Conservation (phyloP, 257 asterid species). For the Rauvolfia tetraphylla region DNA sequence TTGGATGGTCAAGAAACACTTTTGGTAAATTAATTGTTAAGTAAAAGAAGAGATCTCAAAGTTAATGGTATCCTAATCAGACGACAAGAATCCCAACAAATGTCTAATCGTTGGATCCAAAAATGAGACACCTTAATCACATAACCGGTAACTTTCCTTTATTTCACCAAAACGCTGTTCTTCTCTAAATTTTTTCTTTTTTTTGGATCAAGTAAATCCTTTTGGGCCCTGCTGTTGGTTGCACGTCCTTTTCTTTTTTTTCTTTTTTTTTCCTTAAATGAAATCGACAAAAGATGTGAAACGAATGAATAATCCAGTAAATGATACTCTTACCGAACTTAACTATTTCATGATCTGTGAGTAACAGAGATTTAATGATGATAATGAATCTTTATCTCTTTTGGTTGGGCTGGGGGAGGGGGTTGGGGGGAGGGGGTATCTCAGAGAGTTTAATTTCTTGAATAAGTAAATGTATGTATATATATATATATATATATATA, state of each 20-base stretch:
- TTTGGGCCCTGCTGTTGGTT: slow-evolving; percentile 12
- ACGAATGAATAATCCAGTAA: too few relatives aligned
- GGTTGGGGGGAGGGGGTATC: too few relatives aligned
- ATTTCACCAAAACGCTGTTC: not conserved
- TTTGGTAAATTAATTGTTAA: not conserved
- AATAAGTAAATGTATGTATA: too few relatives aligned
- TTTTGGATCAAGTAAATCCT: not conserved
- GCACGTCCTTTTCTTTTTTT: not conserved
- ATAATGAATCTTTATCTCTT: too few relatives aligned
- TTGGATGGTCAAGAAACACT: not conserved
- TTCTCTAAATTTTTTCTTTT: not conserved
- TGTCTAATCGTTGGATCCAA: slow-evolving; percentile 7
- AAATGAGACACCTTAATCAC: slow-evolving; percentile 7
- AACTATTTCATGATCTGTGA: too few relatives aligned
- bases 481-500: too few relatives aligned
- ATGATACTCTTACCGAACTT: too few relatives aligned
- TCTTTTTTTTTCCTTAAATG: too few relatives aligned
- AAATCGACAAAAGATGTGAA: too few relatives aligned
- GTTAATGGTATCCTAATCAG: slow-evolving; percentile 8
- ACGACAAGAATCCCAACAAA: slow-evolving; percentile 10
- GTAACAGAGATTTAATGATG: too few relatives aligned
- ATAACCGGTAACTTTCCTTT: not conserved
- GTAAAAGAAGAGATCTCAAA: not conserved
- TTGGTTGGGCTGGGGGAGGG: too few relatives aligned
- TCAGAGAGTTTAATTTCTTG: too few relatives aligned